These are phyloP conservation scores for Lagerstroemia speciosa DNA, from an alignment of 345 rosid genomes.

Conservation along the genomic window DNA sequence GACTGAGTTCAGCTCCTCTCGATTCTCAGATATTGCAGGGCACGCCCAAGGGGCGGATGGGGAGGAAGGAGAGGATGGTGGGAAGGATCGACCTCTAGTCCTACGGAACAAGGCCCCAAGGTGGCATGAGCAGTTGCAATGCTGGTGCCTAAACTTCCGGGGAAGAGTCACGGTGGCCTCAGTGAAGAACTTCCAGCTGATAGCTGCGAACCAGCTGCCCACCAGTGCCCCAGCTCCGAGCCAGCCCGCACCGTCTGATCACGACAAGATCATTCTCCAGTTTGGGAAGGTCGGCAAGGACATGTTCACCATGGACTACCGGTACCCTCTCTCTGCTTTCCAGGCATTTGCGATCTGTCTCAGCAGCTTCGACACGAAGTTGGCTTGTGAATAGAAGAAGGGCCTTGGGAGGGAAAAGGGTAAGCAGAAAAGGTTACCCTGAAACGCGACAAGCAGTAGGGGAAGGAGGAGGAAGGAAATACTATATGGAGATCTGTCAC, in stretches of 20 bases:
- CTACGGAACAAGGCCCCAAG: constrained; percentile 42
- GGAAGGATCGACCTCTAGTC: constrained; percentile 27
- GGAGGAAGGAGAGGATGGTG: constrained; percentile 22
- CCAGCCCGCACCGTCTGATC: constrained; percentile 35
- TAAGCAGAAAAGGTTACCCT: background rate
- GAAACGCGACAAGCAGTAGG: background rate
- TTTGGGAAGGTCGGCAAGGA: constrained; percentile 95
- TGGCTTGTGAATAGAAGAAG: constrained; percentile 82
- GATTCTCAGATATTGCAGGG: constrained; percentile 32
- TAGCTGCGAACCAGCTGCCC: constrained; percentile 32
- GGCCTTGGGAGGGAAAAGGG: background rate
- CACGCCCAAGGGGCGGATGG: constrained; percentile 12
- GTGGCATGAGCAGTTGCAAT: constrained; percentile 49
- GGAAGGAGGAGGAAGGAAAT: background rate
- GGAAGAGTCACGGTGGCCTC: constrained; percentile 51
- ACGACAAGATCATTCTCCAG: constrained; percentile 88
- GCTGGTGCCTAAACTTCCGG: constrained; percentile 47
- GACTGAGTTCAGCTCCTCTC: constrained; percentile 36
- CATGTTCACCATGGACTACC: constrained; percentile 96
- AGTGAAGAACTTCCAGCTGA: constrained; percentile 46
- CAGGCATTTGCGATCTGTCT: constrained; percentile 96
- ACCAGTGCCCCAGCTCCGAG: constrained; percentile 16
- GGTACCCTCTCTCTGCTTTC: constrained; percentile 90
- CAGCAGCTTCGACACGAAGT: constrained; percentile 98
- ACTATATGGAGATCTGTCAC: background rate